Evolutionary conservation across 305 asterid species (phyloP), one percentile per base, ranked within the genome.

Genomic region (Fraxinus angustifolia): DNA sequence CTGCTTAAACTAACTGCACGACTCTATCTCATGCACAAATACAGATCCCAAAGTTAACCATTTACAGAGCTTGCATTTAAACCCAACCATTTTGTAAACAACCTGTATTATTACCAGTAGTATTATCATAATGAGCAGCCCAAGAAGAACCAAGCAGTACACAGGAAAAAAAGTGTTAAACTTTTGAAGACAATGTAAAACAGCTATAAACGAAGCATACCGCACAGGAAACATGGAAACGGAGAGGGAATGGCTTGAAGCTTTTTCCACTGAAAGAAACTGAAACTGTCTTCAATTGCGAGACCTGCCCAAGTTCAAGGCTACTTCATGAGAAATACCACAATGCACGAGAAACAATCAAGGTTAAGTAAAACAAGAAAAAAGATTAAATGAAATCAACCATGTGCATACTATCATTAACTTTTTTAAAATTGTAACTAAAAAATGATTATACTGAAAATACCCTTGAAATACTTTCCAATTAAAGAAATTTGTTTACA

Each of bases 181-280:
- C 3, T n/a, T 26, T 67, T 67, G 33, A 23, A 67, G 73, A 12
- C 12, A 16, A n/a, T 28, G 30, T 60, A n/a, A 58, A 33, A 78
- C 16, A 14, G 7, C 45, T 53, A 38, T 19, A 36, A 78, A 8
- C 21, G 34, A 75, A 78, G 82, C 97, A 60, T 88, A 93, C 99
- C 12, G 91, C 90, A 79, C 97, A 92, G 45, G 93, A 79, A 83
- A 93, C 86, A 56, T 86, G 87, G 90, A 93, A 89, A 62, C 97
- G 95, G 62, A 81, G 90, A 28, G 81, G 80, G 50, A 86, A 81
- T 76, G 90, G 90, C 87, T 75, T 83, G 87, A 88, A 86, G 80
- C 83, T 83, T 79, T 83, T 92, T 76, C 94, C 94, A 70, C 73
- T 82, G 84, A 91, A 79, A 40, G 97, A 86, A 56, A 95, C 81